Evolutionary conservation across 805 yeast species (phyloP), one percentile per base, ranked within the genome.

Genomic region (Ogataea pilisensis): DNA sequence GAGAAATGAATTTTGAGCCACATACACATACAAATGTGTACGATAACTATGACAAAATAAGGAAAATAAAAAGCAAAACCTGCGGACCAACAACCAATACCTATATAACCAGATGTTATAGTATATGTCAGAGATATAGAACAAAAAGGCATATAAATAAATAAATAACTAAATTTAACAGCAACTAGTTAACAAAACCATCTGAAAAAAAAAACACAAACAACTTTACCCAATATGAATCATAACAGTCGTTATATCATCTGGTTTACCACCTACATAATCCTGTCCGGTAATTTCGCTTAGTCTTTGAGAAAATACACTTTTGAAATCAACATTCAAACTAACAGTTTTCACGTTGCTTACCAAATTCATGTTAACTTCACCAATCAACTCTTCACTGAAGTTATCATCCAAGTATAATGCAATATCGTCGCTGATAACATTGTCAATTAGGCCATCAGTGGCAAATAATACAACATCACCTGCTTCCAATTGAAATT

Each of bases 241-340:
- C 54, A 86, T 72, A 2, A 90, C 83, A 14, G 84, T 77, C 1
- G 98, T 88, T 29, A 93, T 84, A 63, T 91, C 99, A 64, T 91
- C 99, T 34, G 89, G 95, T 65, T 91, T 91, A 12, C 99, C 99
- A 26, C 99, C 98, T 43, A 78, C 69, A 56, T 85, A 85, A 32
- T 71, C 68, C 54, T 80, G 83, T 3, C 84, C 84, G 2, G 87
- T 76, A 37, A 82, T 58, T 49, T 77, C 69, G 9, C 82, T 70
- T 41, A 85, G 68, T 55, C 82, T 86, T 61, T 83, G 89, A 7
- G 96, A 84, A 64, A 91, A 91, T 0, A 91, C 95, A 45, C 95
- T 81, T 16, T 90, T 88, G 57, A 74, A 85, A 42, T 75, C 68
- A 12, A 82, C 75, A 60, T 91, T 91, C 47, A 76, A 71, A 43